phyloP scores from a whole-genome alignment of 2,329 filamentous ascomycete species.

The Bipolaris gigantea region DNA sequence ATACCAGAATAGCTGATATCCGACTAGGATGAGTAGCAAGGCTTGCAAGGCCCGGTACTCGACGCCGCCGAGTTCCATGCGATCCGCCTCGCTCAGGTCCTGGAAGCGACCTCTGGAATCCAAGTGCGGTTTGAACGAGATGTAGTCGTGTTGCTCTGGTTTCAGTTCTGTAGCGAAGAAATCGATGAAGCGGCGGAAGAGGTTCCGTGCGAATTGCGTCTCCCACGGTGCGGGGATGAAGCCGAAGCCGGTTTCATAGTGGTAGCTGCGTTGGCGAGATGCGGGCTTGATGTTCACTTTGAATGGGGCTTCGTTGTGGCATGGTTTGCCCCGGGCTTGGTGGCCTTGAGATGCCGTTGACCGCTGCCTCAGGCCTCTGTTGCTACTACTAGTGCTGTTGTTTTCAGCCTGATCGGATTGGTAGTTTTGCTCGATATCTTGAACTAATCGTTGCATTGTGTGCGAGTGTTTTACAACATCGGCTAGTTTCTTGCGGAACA shows the following conservation, averaged over 20 bases:
- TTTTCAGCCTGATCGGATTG: constrained; percentile 2
- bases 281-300: constrained; percentile 16
- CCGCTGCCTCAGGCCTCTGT: constrained; percentile 10
- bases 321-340: neutral
- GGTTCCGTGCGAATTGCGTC: constrained; percentile 24
- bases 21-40: constrained; percentile 52
- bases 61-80: constrained; percentile 54
- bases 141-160: constrained; percentile 31
- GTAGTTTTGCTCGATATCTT: constrained; percentile 29
- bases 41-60: constrained; percentile 57
- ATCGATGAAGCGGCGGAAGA: constrained; percentile 27
- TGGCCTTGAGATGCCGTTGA: neutral
- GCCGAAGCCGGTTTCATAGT: constrained; percentile 33
- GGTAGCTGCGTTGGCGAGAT: constrained; percentile 23
- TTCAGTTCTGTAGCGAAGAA: constrained; percentile 23
- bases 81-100: constrained; percentile 47
- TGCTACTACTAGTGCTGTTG: constrained; percentile 8
- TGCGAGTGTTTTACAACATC: constrained; percentile 32
- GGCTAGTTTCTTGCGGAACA: constrained; percentile 33
- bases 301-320: neutral
- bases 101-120: constrained; percentile 38
- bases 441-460: constrained; percentile 27
- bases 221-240: constrained; percentile 40
- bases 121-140: constrained; percentile 37
- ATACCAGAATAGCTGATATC: constrained; percentile 40